Evolutionary conservation across 225 moss, liverwort and hornwort genomes (phyloP), one percentile per base, ranked within the genome.

Genomic region (Ulota crispa): DNA sequence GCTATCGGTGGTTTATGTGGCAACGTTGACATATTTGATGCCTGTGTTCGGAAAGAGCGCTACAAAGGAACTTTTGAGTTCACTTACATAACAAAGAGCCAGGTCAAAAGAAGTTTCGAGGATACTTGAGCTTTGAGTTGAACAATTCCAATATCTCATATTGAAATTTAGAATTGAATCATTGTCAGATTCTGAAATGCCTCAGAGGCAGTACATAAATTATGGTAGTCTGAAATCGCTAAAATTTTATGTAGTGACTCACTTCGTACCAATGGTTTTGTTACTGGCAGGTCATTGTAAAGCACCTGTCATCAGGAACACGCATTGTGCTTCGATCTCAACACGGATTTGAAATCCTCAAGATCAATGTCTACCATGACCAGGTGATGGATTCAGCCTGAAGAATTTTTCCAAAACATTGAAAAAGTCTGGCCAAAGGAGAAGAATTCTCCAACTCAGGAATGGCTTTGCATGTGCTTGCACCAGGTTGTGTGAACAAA

Each of bases 51-150:
- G 26, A 95, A 92, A 80, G 92, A 93, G 78, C 81, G 85, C 7
- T 94, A 98, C 75, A 87, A 94, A 41, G 91, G 89, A 34, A 90
- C 89, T 26, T 98, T 93, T 83, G 95, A 98, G 73, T 93, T 98
- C 81, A 98, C 95, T 0, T 95, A 98, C 34, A 78, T 94, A 30
- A 95, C 95, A 7, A 98, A 92, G 70, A 95, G 93, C 86, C 95
- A 95, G 94, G 97, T 97, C 64, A 70, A 72, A 19, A 20, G 50
- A 52, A 65, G 57, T 3, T 57, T 56, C 36, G 3, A 28, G 0
- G 53, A 39, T 14, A 43, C 14, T 60, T 28, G 32, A 24, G 32
- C 19, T 27, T 12, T 16, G 1, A 83, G 19, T 5, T 63, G 14
- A 31, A 65, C 13, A 24, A 4, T 31, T 45, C 24, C 4, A 8